phyloP scores from a whole-genome alignment of 2,329 filamentous ascomycete species.

The Fonsecaea erecta region DNA sequence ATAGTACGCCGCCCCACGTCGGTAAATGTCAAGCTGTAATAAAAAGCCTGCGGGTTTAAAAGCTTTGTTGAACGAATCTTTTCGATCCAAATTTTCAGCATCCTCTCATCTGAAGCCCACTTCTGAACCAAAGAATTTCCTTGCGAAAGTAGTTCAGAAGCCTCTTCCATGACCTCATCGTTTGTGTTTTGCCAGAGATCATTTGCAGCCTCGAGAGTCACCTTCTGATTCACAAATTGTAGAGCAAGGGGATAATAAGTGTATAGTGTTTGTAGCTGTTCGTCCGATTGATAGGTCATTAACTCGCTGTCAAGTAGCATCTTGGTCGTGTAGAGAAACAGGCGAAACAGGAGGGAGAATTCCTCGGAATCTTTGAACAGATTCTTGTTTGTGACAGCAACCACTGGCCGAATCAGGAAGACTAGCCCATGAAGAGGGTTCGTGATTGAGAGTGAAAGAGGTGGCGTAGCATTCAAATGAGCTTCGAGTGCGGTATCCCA shows the following conservation, averaged over 20 bases:
- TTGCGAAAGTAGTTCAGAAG: conserved; percentile 58
- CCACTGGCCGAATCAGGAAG: conserved; percentile 59
- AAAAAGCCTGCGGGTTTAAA: conserved; percentile 40
- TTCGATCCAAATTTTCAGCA: conserved; percentile 28
- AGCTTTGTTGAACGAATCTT: conserved; percentile 32
- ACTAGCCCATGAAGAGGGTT: conserved; percentile 73
- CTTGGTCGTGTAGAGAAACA: conserved; percentile 71
- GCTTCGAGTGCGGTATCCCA: conserved; percentile 69
- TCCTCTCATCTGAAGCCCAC: conserved; percentile 45
- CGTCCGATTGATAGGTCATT: conserved; percentile 40
- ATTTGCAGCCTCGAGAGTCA: conserved; percentile 61
- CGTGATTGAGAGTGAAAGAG: conserved; percentile 72
- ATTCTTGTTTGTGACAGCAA: conserved; percentile 36
- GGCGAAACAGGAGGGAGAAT: conserved; percentile 73
- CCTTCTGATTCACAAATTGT: conserved; percentile 64
- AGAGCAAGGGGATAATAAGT: conserved; percentile 59
- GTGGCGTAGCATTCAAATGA: conserved; percentile 55
- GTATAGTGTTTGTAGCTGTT: conserved; percentile 49
- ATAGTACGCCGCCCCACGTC: conserved; percentile 44
- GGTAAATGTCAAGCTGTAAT: conserved; percentile 48
- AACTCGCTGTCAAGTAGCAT: conserved; percentile 57
- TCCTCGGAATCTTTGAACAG: conserved; percentile 66
- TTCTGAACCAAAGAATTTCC: conserved; percentile 54
- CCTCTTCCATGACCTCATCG: conserved; percentile 57
- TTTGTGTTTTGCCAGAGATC: conserved; percentile 56